phyloP scores from a whole-genome alignment of 805 yeast genomes.

The Tetrapisispora nanseiensis region DNA sequence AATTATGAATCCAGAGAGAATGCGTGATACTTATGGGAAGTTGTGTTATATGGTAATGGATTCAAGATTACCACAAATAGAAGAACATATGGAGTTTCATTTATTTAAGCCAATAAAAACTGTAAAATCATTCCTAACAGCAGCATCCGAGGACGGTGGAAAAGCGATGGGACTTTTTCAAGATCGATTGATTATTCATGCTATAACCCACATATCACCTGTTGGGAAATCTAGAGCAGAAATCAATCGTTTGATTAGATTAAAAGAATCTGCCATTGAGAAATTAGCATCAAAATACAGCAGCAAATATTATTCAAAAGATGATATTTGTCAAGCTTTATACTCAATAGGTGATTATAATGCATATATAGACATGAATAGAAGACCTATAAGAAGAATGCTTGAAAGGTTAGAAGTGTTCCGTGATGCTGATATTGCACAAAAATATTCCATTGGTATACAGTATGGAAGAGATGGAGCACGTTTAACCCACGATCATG shows the following conservation, averaged over 20 bases:
- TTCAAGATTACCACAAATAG: conserved; percentile 62
- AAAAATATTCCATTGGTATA: conserved; percentile 47
- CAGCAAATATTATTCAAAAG: conserved; percentile 36
- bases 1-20: conserved; percentile 74
- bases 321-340: conserved; percentile 59
- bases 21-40: conserved; percentile 73
- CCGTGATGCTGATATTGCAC: conserved; percentile 35
- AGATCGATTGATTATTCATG: conserved; percentile 50
- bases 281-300: conserved; percentile 41
- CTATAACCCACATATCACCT: conserved; percentile 59
- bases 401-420: conserved; percentile 40
- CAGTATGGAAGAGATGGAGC: conserved; percentile 60
- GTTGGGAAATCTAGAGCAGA: conserved; percentile 44
- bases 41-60: conserved; percentile 81
- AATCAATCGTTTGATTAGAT: conserved; percentile 50
- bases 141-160: conserved; percentile 31
- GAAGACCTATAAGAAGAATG: conserved; percentile 59
- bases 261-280: conserved; percentile 64
- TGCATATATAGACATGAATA: conserved; percentile 58
- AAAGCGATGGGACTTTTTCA: conserved; percentile 38
- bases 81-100: conserved; percentile 65
- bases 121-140: conserved; percentile 39
- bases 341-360: conserved; percentile 76
- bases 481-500: conserved; percentile 62
- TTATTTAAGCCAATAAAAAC: conserved; percentile 64